A percentile compares a stretch with the other conserved stretches of the same genome.
Evolutionary conservation across 2,329 filamentous ascomycete species (phyloP).

Genomic region (Beauveria sp.): DNA sequence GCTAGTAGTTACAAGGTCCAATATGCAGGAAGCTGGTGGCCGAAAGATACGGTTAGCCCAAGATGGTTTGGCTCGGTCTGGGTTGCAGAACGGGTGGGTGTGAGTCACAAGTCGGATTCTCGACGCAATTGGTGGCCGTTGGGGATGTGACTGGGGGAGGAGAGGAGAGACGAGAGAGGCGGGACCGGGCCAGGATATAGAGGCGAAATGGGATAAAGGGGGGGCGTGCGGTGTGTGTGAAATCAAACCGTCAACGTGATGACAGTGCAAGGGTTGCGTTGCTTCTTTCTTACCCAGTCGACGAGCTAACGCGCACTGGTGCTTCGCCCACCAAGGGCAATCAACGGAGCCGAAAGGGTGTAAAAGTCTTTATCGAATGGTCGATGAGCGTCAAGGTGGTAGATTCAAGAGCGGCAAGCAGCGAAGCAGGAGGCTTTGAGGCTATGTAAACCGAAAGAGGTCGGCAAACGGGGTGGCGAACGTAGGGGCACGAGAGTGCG

Average conservation of each 20-base stretch:
- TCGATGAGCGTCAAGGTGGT: background rate
- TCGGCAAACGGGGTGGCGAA: slow-evolving; percentile 5
- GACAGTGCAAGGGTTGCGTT: background rate
- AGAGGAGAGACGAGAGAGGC: background rate
- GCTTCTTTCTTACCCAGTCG: slow-evolving; percentile 7
- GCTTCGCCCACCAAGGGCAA: background rate
- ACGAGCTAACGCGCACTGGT: slow-evolving; percentile 4
- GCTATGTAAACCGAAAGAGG: background rate
- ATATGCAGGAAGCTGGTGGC: slow-evolving; percentile 24
- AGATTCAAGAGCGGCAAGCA: background rate
- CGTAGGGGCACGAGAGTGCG: background rate
- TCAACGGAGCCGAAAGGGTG: background rate
- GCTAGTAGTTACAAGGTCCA: slow-evolving; percentile 19
- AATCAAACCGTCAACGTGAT: background rate
- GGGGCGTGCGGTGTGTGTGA: background rate
- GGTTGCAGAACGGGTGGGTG: slow-evolving; percentile 16
- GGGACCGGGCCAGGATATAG: background rate
- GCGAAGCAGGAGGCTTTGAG: background rate
- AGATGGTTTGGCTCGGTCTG: slow-evolving; percentile 15
- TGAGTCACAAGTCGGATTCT: slow-evolving; percentile 27
- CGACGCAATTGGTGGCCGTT: slow-evolving; percentile 17
- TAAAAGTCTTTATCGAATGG: background rate
- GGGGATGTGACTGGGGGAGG: slow-evolving; percentile 9
- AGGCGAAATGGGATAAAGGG: slow-evolving; percentile 8
- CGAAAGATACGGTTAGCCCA: slow-evolving; percentile 7